Evolutionary conservation across 805 yeast species (phyloP).

Genomic region (Ogataea polymorpha): DNA sequence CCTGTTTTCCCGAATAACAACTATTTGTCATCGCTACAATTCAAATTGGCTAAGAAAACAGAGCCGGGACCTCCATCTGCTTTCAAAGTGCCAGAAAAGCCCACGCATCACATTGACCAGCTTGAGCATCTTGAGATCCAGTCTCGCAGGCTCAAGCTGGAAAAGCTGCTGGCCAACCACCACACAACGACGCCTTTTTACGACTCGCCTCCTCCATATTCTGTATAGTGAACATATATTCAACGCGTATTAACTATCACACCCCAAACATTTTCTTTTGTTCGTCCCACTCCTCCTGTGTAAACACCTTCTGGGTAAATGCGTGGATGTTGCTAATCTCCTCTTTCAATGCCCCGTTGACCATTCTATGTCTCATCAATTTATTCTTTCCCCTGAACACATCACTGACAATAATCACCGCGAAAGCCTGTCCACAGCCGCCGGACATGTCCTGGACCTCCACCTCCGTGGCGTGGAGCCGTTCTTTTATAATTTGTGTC

Average conservation of each 20-base stretch:
- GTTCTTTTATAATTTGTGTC: conserved; percentile 46
- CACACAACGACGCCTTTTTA: conserved; percentile 8
- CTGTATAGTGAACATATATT: conserved; percentile 12
- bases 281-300: conserved; percentile 81
- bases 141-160: conserved; percentile 26
- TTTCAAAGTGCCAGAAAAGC: conserved; percentile 3
- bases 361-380: conserved; percentile 80
- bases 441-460: conserved; percentile 79
- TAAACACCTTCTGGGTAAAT: conserved; percentile 87
- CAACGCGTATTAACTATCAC: conserved; percentile 4
- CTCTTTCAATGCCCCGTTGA: conserved; percentile 74
- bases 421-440: conserved; percentile 98
- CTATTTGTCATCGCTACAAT: conserved; percentile 10
- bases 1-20: conserved; percentile 4
- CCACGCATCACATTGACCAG: conserved; percentile 24
- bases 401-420: conserved; percentile 77
- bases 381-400: conserved; percentile 78
- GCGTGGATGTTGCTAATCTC: conserved; percentile 90
- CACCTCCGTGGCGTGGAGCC: conserved; percentile 61
- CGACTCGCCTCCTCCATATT: conserved; percentile 27
- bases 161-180: conserved; percentile 22
- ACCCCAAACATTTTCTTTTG: conserved; percentile 30
- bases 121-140: conserved; percentile 25
- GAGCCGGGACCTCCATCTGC: conserved; percentile 9
- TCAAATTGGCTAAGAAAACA: conserved; percentile 13